Evolutionary conservation across 2,329 filamentous ascomycete species (phyloP), one percentile per base, ranked within the genome.

Genomic region (Elsinoe fawcettii): DNA sequence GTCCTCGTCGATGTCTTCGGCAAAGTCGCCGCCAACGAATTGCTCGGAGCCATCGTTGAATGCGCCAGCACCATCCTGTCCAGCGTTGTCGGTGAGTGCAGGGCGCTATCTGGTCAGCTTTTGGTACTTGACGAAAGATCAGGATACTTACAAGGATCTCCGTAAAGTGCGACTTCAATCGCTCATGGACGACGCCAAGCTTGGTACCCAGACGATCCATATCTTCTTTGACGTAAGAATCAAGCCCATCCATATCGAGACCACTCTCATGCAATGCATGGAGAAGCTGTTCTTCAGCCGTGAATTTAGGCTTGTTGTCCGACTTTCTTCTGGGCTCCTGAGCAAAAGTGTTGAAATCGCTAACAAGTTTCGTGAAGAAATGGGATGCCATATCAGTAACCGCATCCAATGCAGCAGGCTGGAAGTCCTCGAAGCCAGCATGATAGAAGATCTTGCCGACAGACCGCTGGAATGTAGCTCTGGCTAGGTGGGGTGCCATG

Each of bases 31-130:
- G 46, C 88, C 90, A 49, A 96, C 85, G 65, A 97, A 99, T 69
- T 97, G 93, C 62, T 99, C 93, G 71, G 90, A 96, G 62, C 91
- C 92, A 66, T 99, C 93, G 61, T 95, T 90, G 78, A 99, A 99
- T 5, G 90, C 88, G 58, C 87, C 88, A 3, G 86, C 90, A 34
- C 91, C 93, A 67, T 97, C 93, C 30, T 83, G 81, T 34, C 87
- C 87, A 44, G 81, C 84, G 65, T 95, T 74, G 55, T 70, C 88
- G 51, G 84, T 81, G 55, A 99, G 80, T 25, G 92, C 93, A 49
- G 93, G 93, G 22, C 93, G 89, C 70, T 74, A 51, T 34, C 14
- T 20, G 16, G 46, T 59, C 27, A 60, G 59, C 25, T 37, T 7
- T 3, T 5, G 6, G 2, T 12, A 18, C 8, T 16, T 16, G n/a